These are phyloP conservation scores for Dichotomopilus funicola DNA, from an alignment of 2,329 filamentous ascomycete genomes.

Conservation along the genomic window DNA sequence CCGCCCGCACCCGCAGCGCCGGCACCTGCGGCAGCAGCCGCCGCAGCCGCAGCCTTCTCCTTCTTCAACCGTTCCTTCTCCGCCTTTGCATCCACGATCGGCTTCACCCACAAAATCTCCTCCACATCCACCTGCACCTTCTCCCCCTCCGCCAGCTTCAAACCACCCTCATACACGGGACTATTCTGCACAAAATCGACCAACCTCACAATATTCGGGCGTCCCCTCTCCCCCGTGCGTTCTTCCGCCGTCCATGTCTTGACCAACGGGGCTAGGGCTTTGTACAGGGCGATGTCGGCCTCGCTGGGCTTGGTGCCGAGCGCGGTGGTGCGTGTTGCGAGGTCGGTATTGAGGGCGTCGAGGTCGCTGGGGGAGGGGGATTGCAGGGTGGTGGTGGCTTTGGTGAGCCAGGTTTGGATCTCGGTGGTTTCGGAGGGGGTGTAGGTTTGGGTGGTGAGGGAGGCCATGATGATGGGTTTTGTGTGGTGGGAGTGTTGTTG, in stretches of 20 bases:
- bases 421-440: slow-evolving; percentile 74
- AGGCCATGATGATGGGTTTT: slow-evolving; percentile 62
- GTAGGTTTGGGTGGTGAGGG: slow-evolving; percentile 64
- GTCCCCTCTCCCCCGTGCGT: slow-evolving; percentile 81
- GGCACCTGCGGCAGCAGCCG: slow-evolving; percentile 42
- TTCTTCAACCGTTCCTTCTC: slow-evolving; percentile 97
- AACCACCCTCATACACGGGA: slow-evolving; percentile 54
- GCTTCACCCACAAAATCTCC: slow-evolving; percentile 80
- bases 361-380: slow-evolving; percentile 63
- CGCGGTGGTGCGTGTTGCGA: slow-evolving; percentile 81
- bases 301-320: slow-evolving; percentile 84
- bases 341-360: slow-evolving; percentile 74
- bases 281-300: slow-evolving; percentile 79
- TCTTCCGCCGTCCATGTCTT: slow-evolving; percentile 76
- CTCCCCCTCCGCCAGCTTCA: slow-evolving; percentile 62
- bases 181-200: slow-evolving; percentile 95
- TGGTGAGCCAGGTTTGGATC: slow-evolving; percentile 82
- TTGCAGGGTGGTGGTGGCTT: slow-evolving; percentile 62
- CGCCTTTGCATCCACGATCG: slow-evolving; percentile 81
- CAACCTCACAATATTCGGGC: slow-evolving; percentile 84
- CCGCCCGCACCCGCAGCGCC: slow-evolving; percentile 53
- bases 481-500: too few relatives aligned
- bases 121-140: slow-evolving; percentile 75
- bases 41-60: slow-evolving; percentile 72
- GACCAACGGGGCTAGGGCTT: slow-evolving; percentile 68